Evolutionary conservation across 129 eudicot genomes (phyloP).

Genomic region (Kitagawia praeruptora): DNA sequence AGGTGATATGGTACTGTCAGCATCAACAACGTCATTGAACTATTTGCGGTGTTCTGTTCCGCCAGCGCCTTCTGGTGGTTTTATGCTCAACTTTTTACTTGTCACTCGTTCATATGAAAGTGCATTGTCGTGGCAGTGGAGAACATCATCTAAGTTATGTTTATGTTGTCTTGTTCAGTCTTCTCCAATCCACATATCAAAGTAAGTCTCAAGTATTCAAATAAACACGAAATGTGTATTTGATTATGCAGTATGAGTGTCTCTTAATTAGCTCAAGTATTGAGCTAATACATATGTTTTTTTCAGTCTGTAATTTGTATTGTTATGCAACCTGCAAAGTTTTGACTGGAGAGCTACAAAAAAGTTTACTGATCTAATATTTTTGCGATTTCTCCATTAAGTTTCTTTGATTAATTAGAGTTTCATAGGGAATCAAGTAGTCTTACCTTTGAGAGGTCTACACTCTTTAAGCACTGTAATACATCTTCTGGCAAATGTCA

Average conservation of each 20-base stretch:
- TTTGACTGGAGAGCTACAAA: background rate
- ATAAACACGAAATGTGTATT: background rate
- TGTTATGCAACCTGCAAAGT: background rate
- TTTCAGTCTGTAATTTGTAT: background rate
- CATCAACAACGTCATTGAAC: slow-evolving; percentile 5
- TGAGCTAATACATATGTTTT: background rate
- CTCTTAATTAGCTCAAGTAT: background rate
- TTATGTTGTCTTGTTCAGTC: slow-evolving; percentile 7
- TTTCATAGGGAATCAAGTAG: no score
- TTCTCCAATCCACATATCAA: slow-evolving; percentile 2
- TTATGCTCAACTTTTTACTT: background rate
- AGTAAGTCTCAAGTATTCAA: background rate
- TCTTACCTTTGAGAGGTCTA: background rate
- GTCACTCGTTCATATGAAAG: background rate
- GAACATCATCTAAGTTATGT: slow-evolving; percentile 9
- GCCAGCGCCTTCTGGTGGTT: background rate
- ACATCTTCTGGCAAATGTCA: background rate
- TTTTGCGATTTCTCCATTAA: background rate
- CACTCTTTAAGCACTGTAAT: background rate
- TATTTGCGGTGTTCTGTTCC: background rate
- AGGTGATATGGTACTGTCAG: slow-evolving; percentile 11
- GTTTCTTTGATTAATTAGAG: background rate
- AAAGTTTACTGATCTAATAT: background rate
- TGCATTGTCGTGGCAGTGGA: slow-evolving; percentile 2
- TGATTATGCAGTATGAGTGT: background rate